Percentiles rank a stretch among this genome's conserved stretches.
These are phyloP conservation scores for Hapsidospora chrysogenum DNA, from an alignment of 495 filamentous ascomycete genomes.

Conservation along the genomic window DNA sequence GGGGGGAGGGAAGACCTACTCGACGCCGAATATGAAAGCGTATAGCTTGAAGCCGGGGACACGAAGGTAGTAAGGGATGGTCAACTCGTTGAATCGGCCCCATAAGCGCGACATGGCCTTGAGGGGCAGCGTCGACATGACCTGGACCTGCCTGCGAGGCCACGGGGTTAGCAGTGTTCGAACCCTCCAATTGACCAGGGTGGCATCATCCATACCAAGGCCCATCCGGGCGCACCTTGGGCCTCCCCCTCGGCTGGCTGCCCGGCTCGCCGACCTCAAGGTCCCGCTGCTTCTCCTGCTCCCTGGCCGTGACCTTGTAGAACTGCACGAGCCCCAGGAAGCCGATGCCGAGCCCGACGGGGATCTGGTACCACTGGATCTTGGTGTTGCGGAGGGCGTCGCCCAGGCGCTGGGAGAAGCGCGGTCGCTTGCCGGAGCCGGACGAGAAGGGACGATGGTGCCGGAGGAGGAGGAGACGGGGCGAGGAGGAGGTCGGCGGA, in stretches of 20 bases:
- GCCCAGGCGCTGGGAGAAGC: conserved; percentile 19
- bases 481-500: background rate
- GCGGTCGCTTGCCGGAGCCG: conserved; percentile 18
- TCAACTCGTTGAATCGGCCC: conserved; percentile 89
- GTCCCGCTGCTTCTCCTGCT: conserved; percentile 37
- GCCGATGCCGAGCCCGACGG: conserved; percentile 72
- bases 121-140: conserved; percentile 89
- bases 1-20: too few relatives aligned
- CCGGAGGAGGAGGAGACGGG: background rate
- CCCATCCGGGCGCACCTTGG: conserved; percentile 64
- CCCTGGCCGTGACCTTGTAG: conserved; percentile 50
- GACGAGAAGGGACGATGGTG: conserved; percentile 15
- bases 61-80: conserved; percentile 78
- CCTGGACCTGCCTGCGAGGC: conserved; percentile 60
- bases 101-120: conserved; percentile 88
- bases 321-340: conserved; percentile 75
- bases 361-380: conserved; percentile 92
- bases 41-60: conserved; percentile 94
- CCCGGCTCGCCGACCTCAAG: conserved; percentile 23
- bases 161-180: background rate
- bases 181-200: conserved; percentile 1
- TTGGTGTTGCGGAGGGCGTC: conserved; percentile 45
- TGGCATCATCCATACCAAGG: conserved; percentile 50
- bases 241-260: conserved; percentile 40
- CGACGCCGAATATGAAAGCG: conserved; percentile 81